Evolutionary conservation across 257 asterid species (phyloP), one percentile per base, ranked within the genome.

Genomic region (Ehretia macrophylla): DNA sequence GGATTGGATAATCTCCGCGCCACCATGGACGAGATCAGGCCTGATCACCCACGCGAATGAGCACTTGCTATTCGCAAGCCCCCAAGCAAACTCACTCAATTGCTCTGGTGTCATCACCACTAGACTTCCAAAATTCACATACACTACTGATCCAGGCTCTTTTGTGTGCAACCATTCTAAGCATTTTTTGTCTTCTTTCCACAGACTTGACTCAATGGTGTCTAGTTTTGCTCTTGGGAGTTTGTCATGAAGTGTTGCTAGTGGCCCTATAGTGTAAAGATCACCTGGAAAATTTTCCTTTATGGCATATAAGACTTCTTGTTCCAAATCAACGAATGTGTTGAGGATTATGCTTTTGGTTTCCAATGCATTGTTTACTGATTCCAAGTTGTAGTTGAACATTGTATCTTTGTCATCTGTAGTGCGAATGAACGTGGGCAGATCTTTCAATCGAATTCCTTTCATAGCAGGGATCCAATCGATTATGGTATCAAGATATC

Each of bases 21-120:
- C 77, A 19, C 78, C 81, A 10, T 23, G 10, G 19, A 78, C 81
- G 52, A 78, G 66, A 59, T 75, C 47, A 9, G 78, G 84, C 74
- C 79, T 74, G 47, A 78, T 72, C 40, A 69, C 77, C 84, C 84
- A 78, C 71, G 71, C 59, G 70, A 78, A 78, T 17, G 77, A 17
- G 51, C 54, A 64, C 37, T 60, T 64, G 53, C 78, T 75, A 53
- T 78, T 64, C n/a, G 81, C 74, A 18, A 78, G 51, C 2, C 84
- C 81, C 73, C 75, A 75, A 17, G 79, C 84, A 35, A 78, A 75
- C 60, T 78, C 84, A 48, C 23, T 55, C 52, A 78, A 57, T 51
- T 71, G 76, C 35, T 65, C 44, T 1, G 74, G 68, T 12, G 72
- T 74, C 72, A 74, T 44, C 5, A 68, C 62, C 49, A 72, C 77